Evolutionary conservation across 495 filamentous ascomycete species (phyloP), one percentile per base, ranked within the genome.

Genomic region (Pyrenula aspistea): DNA sequence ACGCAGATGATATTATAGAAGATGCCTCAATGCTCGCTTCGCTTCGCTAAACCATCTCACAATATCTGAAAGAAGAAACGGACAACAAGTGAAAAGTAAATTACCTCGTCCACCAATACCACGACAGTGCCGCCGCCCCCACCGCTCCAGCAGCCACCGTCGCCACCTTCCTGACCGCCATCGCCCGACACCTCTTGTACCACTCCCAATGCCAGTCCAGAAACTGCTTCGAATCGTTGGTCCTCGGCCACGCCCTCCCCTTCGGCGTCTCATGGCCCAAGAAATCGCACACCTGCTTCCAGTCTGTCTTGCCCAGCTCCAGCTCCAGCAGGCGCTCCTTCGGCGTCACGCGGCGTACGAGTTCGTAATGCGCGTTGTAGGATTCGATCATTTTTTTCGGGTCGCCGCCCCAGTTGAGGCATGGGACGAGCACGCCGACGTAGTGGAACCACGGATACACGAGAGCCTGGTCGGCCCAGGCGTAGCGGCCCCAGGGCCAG

Each of bases 181-280:
- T 42, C 15, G 8, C 15, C 31, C 31, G 31, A 42, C 31, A 42
- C 31, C 31, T 4, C 31, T 8, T 8, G 15, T 42, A 42, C 4
- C 4, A 42, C 31, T 42, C 31, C 31, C 31, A 42, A 42, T 42
- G 31, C 31, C 31, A 42, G 31, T 42, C 15, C 8, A 42, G 4
- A 52, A 52, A 52, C 8, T 4, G 8, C 8, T 52, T 24, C 50
- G 8, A 73, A 62, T 76, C 73, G 57, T 77, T 77, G 20, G 71
- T 69, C 10, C 67, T 68, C 47, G 74, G 74, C 64, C 74, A 77
- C 4, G 69, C 59, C 11, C 67, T 68, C 55, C 73, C 69, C n/a
- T n/a, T n/a, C 31, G 31, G 31, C 31, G 31, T 42, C 31, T 15
- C 31, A 42, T 42, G 31, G 8, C 57, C 65, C n/a, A 71, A 57